Evolutionary conservation across 305 asterid species (phyloP), one percentile per base, ranked within the genome.

Genomic region (Rubia occidens): DNA sequence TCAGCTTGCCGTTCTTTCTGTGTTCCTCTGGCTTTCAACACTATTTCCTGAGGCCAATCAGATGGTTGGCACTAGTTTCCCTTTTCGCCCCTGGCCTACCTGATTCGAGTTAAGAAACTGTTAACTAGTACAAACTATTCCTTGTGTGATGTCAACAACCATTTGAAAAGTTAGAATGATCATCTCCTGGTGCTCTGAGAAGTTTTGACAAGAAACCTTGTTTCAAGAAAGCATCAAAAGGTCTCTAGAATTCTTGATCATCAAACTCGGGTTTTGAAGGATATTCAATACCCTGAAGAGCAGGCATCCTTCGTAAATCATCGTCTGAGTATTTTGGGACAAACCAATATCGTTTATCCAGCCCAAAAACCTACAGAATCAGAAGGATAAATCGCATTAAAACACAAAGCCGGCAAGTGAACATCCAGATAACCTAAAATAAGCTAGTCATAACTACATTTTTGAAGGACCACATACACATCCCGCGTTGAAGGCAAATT

Each of bases 221-320:
- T n/a, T 47, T 64, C 54, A 24, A 24, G 60, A 18, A 6, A 11
- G 14, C 17, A 49, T 73, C 26, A 32, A n/a, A 17, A 3, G 6
- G 53, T 64, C 44, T 53, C 51, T 84, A 89, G 76, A 86, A 84
- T 72, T 89, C 95, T 81, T 85, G 92, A 37, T 82, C 80, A 43
- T 82, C 92, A 18, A 87, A 76, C 44, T 94, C 98, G 0, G 95
- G 96, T 70, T 83, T 91, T 60, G 91, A 88, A 54, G 98, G 98
- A 78, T 94, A 94, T 77, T 90, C 97, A 55, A 90, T 82, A 63
- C 99, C 99, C 68, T 90, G 97, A 75, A 94, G 95, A 17, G 98
- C 95, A 26, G 98, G 97, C 35, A 85, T 88, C 72, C 96, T 78
- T 68, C 93, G 85, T 73, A 89, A 70, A 82, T 94, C 97, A 75